Evolutionary conservation across 768 basidiomycete species (phyloP).

Genomic region (Collybia sordida): DNA sequence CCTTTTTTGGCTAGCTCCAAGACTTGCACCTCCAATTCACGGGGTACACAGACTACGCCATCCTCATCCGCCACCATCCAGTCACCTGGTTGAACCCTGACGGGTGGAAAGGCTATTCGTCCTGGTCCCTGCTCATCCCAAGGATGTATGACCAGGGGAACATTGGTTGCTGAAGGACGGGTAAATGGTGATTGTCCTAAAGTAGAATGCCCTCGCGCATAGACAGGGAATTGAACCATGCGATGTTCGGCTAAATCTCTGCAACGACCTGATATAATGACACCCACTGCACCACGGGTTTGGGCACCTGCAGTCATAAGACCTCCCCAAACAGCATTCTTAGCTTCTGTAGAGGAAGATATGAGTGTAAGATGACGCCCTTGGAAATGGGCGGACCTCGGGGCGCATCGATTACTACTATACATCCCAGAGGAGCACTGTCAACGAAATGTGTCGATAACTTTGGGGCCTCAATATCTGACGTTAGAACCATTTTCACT

Average conservation of each 20-base stretch:
- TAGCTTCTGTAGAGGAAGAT: constrained; percentile 46
- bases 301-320: constrained; percentile 88
- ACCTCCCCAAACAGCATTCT: constrained; percentile 91
- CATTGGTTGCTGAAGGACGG: constrained; percentile 72
- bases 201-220: constrained; percentile 78
- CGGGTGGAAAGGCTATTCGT: constrained; percentile 48
- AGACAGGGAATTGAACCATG: constrained; percentile 72
- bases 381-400: constrained; percentile 43
- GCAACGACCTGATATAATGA: constrained; percentile 82
- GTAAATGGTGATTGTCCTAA: constrained; percentile 86
- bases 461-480: constrained; percentile 61
- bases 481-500: constrained; percentile 72
- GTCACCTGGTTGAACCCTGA: constrained; percentile 71
- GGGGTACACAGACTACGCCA: constrained; percentile 83
- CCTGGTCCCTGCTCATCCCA: constrained; percentile 25
- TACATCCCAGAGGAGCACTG: constrained; percentile 57
- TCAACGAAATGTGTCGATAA: constrained; percentile 81
- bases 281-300: constrained; percentile 66
- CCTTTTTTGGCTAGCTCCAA: constrained; percentile 56
- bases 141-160: constrained; percentile 57
- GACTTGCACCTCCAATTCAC: constrained; percentile 50
- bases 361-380: constrained; percentile 13
- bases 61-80: constrained; percentile 86
- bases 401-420: constrained; percentile 78
- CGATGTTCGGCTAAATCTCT: constrained; percentile 83